Evolutionary conservation across 2,329 filamentous ascomycete genomes (phyloP).

Genomic region (Sordariomycetes sp.): DNA sequence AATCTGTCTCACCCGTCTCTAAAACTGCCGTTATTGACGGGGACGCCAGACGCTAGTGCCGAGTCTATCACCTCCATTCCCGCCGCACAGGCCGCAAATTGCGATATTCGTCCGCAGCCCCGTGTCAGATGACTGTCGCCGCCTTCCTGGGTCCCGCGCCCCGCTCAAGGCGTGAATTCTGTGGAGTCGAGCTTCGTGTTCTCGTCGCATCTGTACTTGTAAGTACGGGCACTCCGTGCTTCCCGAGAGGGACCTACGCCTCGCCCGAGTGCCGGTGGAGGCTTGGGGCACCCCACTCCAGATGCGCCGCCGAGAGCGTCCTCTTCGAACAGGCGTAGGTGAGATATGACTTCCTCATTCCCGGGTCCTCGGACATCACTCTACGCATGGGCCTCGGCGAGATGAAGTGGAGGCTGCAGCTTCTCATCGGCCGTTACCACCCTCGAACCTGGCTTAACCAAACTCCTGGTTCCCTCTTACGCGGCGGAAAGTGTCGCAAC

Average conservation of each 20-base stretch:
- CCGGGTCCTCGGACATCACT: background rate
- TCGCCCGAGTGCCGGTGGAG: background rate
- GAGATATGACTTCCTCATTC: background rate
- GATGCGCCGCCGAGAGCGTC: background rate
- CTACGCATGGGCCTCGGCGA: background rate
- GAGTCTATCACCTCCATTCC: background rate
- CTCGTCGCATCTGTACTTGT: too few relatives aligned
- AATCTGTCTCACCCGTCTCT: too few relatives aligned
- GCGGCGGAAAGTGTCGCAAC: too few relatives aligned
- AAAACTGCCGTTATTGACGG: background rate
- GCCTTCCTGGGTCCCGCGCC: too few relatives aligned
- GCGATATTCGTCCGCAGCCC: background rate
- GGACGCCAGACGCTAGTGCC: background rate
- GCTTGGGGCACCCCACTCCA: background rate
- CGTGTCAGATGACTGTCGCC: too few relatives aligned
- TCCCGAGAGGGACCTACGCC: too few relatives aligned
- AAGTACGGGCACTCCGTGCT: too few relatives aligned
- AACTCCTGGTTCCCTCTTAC: background rate
- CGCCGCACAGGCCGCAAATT: background rate
- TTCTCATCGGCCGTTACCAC: background rate
- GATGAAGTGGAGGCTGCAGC: background rate
- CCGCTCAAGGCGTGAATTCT: too few relatives aligned
- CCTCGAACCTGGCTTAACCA: background rate
- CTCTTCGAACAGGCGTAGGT: background rate
- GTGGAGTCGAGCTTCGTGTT: too few relatives aligned